Evolutionary conservation across 1,284 basidiomycete genomes (phyloP).

Genomic region (Anthracocystis setariae): DNA sequence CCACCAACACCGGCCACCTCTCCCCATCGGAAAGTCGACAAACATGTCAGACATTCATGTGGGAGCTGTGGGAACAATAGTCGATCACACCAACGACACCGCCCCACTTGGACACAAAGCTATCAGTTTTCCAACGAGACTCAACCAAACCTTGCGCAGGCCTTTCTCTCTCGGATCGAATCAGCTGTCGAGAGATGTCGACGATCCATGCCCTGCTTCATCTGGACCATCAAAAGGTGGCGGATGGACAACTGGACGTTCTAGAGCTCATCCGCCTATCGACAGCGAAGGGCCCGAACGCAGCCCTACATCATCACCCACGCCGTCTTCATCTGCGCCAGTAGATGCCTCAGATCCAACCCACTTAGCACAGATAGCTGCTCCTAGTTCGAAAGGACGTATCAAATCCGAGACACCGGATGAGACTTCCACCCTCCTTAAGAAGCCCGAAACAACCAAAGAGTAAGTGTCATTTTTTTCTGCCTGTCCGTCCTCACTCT

Average conservation of each 20-base stretch:
- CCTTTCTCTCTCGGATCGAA: not conserved
- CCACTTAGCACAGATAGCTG: slow-evolving; percentile 4
- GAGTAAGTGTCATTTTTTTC: slow-evolving; percentile 11
- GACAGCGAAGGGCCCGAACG: slow-evolving; percentile 17
- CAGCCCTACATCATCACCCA: slow-evolving; percentile 5
- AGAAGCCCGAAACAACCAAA: slow-evolving; percentile 14
- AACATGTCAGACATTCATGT: not conserved
- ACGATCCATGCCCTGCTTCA: too few species aligned
- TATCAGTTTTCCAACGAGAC: not conserved
- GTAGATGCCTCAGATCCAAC: slow-evolving; percentile 2
- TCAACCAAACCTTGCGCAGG: not conserved
- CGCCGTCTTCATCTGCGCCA: slow-evolving; percentile 26
- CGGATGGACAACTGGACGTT: too few species aligned
- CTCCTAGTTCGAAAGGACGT: not conserved
- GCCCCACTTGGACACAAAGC: not conserved
- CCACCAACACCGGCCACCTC: not conserved
- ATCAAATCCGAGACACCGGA: not conserved
- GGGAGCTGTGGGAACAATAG: not conserved
- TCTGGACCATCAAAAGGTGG: too few species aligned
- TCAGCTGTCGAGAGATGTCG: too few species aligned
- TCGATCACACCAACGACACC: not conserved
- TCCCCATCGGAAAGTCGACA: not conserved
- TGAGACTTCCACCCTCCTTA: slow-evolving; percentile 7
- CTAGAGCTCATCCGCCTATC: not conserved
- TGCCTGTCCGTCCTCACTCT: not conserved